Evolutionary conservation across 257 asterid species (phyloP).

Genomic region (Cruciata laevipes): DNA sequence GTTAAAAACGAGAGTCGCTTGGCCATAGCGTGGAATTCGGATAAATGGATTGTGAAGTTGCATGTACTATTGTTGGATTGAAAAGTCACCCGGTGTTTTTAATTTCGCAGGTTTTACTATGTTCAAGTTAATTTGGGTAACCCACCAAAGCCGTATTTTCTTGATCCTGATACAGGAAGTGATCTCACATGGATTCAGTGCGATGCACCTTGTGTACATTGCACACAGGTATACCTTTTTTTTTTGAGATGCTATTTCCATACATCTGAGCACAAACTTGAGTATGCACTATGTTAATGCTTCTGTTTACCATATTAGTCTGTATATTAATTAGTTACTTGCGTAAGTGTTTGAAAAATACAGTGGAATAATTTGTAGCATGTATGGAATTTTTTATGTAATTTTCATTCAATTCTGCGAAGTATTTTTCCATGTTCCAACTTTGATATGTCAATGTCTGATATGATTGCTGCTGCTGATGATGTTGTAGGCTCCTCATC

Average conservation of each 20-base stretch:
- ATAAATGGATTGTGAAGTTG: too few species aligned
- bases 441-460: background rate
- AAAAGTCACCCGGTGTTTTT: conserved; percentile 4
- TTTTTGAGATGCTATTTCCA: background rate
- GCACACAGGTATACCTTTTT: conserved; percentile 66
- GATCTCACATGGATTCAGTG: conserved; percentile 99
- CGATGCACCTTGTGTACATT: conserved; percentile 92
- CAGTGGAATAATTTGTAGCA: background rate
- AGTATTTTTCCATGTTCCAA: background rate
- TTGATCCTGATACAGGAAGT: conserved; percentile 98
- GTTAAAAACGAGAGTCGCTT: background rate
- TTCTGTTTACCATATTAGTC: background rate
- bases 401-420: background rate
- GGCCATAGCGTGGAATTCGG: background rate
- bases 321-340: background rate
- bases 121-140: conserved; percentile 71
- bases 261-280: background rate
- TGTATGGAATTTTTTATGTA: background rate
- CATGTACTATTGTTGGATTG: background rate
- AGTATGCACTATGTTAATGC: background rate
- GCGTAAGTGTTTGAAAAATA: background rate
- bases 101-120: conserved; percentile 66
- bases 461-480: conserved; percentile 7
- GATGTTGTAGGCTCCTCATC: conserved; percentile 71
- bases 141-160: conserved; percentile 88